These are phyloP conservation scores for Hyphodiscus sp. DNA, from an alignment of 2,329 filamentous ascomycete species.

Conservation along the genomic window DNA sequence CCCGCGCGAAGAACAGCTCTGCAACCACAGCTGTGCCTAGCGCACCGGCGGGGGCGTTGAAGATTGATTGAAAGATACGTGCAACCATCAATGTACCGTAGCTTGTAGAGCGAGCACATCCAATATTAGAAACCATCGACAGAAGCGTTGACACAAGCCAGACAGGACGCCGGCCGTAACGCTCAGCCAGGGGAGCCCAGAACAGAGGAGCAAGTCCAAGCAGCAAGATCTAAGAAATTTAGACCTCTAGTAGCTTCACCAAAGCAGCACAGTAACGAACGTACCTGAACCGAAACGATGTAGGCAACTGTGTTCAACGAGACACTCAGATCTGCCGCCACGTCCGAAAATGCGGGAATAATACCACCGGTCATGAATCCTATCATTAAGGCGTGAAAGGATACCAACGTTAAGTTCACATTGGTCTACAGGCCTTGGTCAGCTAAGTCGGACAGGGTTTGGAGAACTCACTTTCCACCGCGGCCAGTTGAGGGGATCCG, in stretches of 20 bases:
- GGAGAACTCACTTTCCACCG: conserved; percentile 37
- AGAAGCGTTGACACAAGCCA: conserved; percentile 41
- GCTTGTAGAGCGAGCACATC: conserved; percentile 40
- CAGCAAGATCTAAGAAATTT: conserved; percentile 43
- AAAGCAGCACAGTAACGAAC: too few species aligned
- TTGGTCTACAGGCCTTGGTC: conserved; percentile 34
- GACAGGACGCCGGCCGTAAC: conserved; percentile 44
- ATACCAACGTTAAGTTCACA: conserved; percentile 41
- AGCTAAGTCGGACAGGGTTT: neutral
- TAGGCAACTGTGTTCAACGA: conserved; percentile 40
- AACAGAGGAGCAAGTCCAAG: conserved; percentile 45
- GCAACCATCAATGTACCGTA: conserved; percentile 43
- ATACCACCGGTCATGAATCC: conserved; percentile 45
- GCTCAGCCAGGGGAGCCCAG: conserved; percentile 45
- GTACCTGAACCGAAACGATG: too few species aligned
- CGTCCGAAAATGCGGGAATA: conserved; percentile 42
- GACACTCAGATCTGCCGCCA: conserved; percentile 39
- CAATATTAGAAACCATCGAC: conserved; percentile 42
- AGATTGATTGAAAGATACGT: conserved; percentile 43
- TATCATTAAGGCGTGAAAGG: conserved; percentile 45
- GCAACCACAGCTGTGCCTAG: conserved; percentile 48
- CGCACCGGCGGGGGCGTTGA: conserved; percentile 45
- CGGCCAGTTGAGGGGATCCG: conserved; percentile 50
- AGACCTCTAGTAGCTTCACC: too few species aligned
- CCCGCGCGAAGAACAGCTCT: conserved; percentile 49